Percentiles rank a stretch among this genome's conserved stretches.
Evolutionary conservation across 345 rosid genomes (phyloP).

Genomic region (Kernera saxatilis): DNA sequence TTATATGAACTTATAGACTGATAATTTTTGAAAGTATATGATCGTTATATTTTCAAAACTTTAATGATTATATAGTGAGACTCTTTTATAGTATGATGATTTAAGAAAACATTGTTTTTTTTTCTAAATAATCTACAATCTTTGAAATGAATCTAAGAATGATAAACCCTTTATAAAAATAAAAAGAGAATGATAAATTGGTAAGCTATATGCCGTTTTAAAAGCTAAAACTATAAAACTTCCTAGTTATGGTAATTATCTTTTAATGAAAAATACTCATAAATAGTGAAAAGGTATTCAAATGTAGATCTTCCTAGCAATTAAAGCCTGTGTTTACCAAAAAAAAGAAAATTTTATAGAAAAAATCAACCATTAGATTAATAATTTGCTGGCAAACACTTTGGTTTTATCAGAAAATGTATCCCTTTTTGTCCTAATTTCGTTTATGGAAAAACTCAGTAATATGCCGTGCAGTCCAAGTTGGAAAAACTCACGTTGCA

Average conservation of each 20-base stretch:
- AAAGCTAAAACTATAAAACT: background rate
- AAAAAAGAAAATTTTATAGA: no score
- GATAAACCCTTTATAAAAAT: background rate
- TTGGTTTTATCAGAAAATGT: background rate
- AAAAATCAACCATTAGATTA: no score
- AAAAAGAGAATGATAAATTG: no score
- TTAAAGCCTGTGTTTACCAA: background rate
- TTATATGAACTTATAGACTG: background rate
- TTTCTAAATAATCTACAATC: background rate
- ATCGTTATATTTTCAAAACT: no score
- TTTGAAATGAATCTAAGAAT: background rate
- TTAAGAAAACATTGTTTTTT: background rate
- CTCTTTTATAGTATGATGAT: background rate
- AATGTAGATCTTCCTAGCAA: background rate
- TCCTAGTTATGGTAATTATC: background rate
- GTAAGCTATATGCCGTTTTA: background rate
- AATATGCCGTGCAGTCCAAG: constrained; percentile 11
- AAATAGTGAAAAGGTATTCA: background rate
- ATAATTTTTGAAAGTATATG: background rate
- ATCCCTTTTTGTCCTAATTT: background rate
- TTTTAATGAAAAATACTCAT: background rate
- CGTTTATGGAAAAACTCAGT: background rate
- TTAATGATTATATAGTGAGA: no score
- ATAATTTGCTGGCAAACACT: background rate
- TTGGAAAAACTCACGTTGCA: background rate